Evolutionary conservation across 129 eudicot species (phyloP).

Genomic region (Arctium minus): DNA sequence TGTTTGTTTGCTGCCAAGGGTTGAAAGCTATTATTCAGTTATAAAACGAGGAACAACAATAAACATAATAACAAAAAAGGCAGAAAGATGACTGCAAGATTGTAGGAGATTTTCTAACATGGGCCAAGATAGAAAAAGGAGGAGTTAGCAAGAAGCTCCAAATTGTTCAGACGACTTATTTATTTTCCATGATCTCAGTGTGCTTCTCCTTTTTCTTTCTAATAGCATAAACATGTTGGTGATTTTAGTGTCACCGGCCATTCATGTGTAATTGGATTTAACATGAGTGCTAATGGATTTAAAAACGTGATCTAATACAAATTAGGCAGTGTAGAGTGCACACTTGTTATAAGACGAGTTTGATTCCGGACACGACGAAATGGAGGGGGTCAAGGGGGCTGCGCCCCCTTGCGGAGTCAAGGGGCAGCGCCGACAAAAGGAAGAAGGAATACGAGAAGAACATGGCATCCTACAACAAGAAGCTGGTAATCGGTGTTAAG

Average conservation of each 20-base stretch:
- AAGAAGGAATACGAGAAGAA: slow-evolving; percentile 60
- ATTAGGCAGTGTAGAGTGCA: too few relatives aligned
- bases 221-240: slow-evolving; percentile 1
- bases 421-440: slow-evolving; percentile 47
- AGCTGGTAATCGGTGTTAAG: slow-evolving; percentile 29
- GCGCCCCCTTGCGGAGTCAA: too few relatives aligned
- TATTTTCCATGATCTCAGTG: slow-evolving; percentile 24
- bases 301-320: too few relatives aligned
- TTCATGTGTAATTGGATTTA: too few relatives aligned
- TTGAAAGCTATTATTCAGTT: neutral
- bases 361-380: too few relatives aligned
- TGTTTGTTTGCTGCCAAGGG: neutral
- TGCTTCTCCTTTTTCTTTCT: slow-evolving; percentile 27
- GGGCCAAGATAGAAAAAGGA: neutral
- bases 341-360: too few relatives aligned
- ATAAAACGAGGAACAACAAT: too few relatives aligned
- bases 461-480: slow-evolving; percentile 55
- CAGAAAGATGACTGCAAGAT: neutral
- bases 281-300: too few relatives aligned
- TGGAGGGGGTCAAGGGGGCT: too few relatives aligned
- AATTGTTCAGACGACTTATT: neutral
- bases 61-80: neutral
- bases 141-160: neutral
- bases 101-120: neutral
- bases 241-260: too few relatives aligned